Evolutionary conservation across 768 basidiomycete genomes (phyloP).

Genomic region (Fistulinella prunicolor): DNA sequence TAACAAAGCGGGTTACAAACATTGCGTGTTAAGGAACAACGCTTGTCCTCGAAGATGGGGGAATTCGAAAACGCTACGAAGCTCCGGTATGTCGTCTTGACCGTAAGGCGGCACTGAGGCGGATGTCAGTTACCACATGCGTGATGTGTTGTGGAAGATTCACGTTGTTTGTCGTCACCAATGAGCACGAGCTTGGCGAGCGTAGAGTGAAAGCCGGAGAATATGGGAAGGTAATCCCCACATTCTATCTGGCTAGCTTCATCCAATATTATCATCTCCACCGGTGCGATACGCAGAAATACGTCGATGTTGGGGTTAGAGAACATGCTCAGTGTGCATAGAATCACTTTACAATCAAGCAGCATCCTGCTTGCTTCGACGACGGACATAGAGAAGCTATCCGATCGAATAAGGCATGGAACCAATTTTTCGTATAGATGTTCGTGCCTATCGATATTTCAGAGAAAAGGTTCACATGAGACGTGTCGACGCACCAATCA

Average conservation of each 20-base stretch:
- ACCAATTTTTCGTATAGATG: slow-evolving; percentile 41
- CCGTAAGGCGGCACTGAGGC: slow-evolving; percentile 72
- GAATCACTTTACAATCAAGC: slow-evolving; percentile 33
- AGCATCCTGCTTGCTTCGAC: slow-evolving; percentile 26
- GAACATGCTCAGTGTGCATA: slow-evolving; percentile 51
- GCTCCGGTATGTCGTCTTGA: slow-evolving; percentile 59
- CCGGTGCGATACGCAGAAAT: slow-evolving; percentile 30
- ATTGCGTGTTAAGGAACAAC: slow-evolving; percentile 68
- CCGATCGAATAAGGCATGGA: slow-evolving; percentile 37
- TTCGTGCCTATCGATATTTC: slow-evolving; percentile 43
- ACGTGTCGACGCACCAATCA: slow-evolving; percentile 37
- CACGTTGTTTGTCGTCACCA: slow-evolving; percentile 40
- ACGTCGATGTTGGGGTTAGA: slow-evolving; percentile 22
- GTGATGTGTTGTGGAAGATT: neutral
- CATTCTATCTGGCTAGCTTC: slow-evolving; percentile 48
- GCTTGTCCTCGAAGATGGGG: slow-evolving; percentile 48
- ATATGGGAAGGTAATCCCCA: slow-evolving; percentile 37
- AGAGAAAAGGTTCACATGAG: neutral
- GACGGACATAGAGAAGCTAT: slow-evolving; percentile 23
- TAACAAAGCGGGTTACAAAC: slow-evolving; percentile 37
- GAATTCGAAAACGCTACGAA: slow-evolving; percentile 76
- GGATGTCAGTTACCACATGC: neutral
- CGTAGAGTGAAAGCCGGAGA: slow-evolving; percentile 24
- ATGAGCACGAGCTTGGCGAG: slow-evolving; percentile 38
- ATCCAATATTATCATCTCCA: slow-evolving; percentile 41